These are phyloP conservation scores for Erysimum cheiri DNA, from an alignment of 441 rosid genomes.

Conservation along the genomic window DNA sequence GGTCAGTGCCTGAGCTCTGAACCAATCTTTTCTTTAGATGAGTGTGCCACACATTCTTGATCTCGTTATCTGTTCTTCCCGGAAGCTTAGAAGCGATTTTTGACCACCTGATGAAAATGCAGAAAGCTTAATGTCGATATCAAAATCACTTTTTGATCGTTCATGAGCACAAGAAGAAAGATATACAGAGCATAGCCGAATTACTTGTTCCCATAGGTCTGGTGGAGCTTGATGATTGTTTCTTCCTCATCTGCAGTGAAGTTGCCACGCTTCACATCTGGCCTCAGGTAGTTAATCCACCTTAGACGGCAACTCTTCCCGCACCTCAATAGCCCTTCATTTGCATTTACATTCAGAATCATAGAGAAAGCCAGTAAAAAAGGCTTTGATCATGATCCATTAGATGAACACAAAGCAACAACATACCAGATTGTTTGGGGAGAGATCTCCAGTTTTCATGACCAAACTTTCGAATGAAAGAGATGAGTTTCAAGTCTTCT, in stretches of 20 bases:
- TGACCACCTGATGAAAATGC: conserved; percentile 53
- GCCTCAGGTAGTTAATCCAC: conserved; percentile 77
- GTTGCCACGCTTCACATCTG: conserved; percentile 73
- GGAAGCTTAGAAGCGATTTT: conserved; percentile 61
- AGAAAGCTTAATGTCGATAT: conserved; percentile 2
- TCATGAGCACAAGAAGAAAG: background rate
- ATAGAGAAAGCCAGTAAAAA: background rate
- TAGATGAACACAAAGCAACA: conserved; percentile 17
- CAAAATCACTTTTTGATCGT: conserved; percentile 3
- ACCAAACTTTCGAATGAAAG: conserved; percentile 64
- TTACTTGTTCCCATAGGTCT: conserved; percentile 68
- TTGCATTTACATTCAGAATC: conserved; percentile 19
- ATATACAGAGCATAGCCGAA: background rate
- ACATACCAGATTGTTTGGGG: conserved; percentile 69
- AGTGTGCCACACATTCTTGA: conserved; percentile 76
- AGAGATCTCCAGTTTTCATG: conserved; percentile 79
- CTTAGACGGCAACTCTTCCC: conserved; percentile 81
- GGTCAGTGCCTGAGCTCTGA: conserved; percentile 45
- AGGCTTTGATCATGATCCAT: conserved; percentile 12
- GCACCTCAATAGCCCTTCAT: conserved; percentile 62
- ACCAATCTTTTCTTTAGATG: conserved; percentile 56
- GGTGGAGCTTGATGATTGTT: conserved; percentile 55
- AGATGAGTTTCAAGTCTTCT: conserved; percentile 66
- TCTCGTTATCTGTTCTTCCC: conserved; percentile 72
- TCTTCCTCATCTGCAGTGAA: conserved; percentile 67